Conservation (phyloP, 345 rosid species). For the Dipteronia sinensis region DNA sequence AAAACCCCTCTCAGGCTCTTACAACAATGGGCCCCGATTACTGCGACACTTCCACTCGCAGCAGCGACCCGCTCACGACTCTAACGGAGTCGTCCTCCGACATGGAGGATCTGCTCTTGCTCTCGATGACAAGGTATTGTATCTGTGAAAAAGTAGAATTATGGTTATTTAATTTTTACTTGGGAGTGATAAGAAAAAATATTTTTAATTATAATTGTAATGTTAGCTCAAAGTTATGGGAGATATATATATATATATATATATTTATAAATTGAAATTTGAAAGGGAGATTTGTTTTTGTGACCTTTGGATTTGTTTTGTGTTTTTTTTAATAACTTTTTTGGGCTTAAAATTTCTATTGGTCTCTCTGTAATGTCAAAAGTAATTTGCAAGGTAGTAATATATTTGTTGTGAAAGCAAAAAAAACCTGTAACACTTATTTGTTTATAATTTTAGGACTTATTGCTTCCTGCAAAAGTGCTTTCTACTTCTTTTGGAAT, state of each 20-base stretch:
- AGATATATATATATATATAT: too few relatives aligned
- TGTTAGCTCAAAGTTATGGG: too few relatives aligned
- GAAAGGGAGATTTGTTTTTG: too few relatives aligned
- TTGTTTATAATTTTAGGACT: not conserved
- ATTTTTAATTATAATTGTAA: not conserved
- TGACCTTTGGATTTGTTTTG: too few relatives aligned
- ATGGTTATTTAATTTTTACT: too few relatives aligned
- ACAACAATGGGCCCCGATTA: not conserved
- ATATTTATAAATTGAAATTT: too few relatives aligned
- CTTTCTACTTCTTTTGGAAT: slow-evolving; percentile 33
- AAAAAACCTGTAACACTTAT: slow-evolving; percentile 11
- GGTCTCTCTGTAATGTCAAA: not conserved
- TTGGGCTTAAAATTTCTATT: too few relatives aligned
- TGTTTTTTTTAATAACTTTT: too few relatives aligned
- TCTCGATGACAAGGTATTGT: slow-evolving; percentile 52
- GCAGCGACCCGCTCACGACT: not conserved
- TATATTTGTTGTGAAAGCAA: not conserved
- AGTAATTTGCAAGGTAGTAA: not conserved
- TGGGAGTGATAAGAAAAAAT: not conserved
- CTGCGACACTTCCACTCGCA: not conserved
- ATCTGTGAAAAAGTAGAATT: not conserved
- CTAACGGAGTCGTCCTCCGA: not conserved
- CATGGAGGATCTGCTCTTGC: slow-evolving; percentile 16
- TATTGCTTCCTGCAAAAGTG: slow-evolving; percentile 5
- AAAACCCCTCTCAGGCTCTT: not conserved